Percentiles rank a stretch among this genome's conserved stretches.
These are phyloP conservation scores for Aspergillus fumigatus DNA, from an alignment of 2,329 filamentous ascomycete species.

Conservation along the genomic window DNA sequence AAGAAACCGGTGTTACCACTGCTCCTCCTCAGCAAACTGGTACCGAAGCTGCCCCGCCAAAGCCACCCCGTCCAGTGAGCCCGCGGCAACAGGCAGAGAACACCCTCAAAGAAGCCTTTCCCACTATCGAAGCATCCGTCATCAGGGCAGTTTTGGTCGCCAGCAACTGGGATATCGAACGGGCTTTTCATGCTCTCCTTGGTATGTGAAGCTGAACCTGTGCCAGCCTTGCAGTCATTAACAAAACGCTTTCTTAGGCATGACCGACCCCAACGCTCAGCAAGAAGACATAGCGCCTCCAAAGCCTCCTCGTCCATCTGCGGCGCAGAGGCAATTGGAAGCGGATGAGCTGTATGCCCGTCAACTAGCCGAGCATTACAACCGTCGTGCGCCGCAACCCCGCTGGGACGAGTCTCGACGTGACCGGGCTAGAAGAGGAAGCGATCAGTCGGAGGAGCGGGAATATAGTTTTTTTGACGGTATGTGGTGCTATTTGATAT, in stretches of 20 bases:
- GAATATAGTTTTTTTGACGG: conserved; percentile 89
- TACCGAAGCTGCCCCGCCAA: conserved; percentile 56
- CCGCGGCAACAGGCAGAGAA: conserved; percentile 80
- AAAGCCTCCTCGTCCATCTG: conserved; percentile 71
- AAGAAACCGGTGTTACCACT: conserved; percentile 37
- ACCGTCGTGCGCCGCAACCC: conserved; percentile 39
- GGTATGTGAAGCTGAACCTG: conserved; percentile 48
- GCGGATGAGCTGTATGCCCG: conserved; percentile 88
- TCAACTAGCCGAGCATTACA: conserved; percentile 87
- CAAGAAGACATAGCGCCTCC: conserved; percentile 62
- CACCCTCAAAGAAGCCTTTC: conserved; percentile 92
- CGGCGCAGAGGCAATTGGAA: conserved; percentile 74
- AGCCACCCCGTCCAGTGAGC: conserved; percentile 78
- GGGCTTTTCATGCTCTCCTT: conserved; percentile 90
- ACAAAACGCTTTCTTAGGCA: conserved; percentile 47
- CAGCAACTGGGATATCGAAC: conserved; percentile 82
- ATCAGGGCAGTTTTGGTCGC: conserved; percentile 84
- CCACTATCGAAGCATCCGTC: conserved; percentile 70
- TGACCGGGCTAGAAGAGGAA: conserved; percentile 48
- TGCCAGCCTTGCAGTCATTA: not conserved
- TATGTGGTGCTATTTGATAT: conserved; percentile 25
- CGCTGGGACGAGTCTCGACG: conserved; percentile 31
- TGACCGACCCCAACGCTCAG: conserved; percentile 74
- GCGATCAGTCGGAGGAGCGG: conserved; percentile 59
- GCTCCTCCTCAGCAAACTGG: conserved; percentile 25